Conservation (phyloP, 2,329 filamentous ascomycete genomes). For the Coniella vitis region DNA sequence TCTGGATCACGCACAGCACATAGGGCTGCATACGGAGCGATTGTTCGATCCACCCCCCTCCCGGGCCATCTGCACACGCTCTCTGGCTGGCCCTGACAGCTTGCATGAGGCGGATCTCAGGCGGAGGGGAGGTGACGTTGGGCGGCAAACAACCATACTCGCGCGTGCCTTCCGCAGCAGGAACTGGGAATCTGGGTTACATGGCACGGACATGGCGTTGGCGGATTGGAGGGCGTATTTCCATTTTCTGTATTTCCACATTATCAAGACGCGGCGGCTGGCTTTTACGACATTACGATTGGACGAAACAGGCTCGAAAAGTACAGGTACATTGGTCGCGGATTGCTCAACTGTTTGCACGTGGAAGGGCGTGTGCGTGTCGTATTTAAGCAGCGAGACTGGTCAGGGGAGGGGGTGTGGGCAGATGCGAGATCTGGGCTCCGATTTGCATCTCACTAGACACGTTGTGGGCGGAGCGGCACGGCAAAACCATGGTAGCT, state of each 20-base stretch:
- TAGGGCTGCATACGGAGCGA: slow-evolving; percentile 15
- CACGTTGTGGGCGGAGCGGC: background rate
- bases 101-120: slow-evolving; percentile 3
- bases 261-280: slow-evolving; percentile 32
- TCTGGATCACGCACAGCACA: slow-evolving; percentile 10
- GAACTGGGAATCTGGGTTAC: background rate
- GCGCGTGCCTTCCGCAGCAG: slow-evolving; percentile 4
- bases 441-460: slow-evolving; percentile 2
- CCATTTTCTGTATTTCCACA: slow-evolving; percentile 21
- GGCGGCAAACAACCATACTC: slow-evolving; percentile 10
- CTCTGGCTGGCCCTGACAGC: slow-evolving; percentile 3
- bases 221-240: background rate
- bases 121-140: slow-evolving; percentile 12
- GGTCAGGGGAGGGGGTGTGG: slow-evolving; percentile 1
- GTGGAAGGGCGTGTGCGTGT: slow-evolving; percentile 17
- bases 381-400: slow-evolving; percentile 10
- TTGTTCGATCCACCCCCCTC: slow-evolving; percentile 11
- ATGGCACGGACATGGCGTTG: background rate
- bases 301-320: slow-evolving; percentile 35
- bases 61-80: slow-evolving; percentile 10
- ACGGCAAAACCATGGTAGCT: slow-evolving; percentile 13
- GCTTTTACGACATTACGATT: slow-evolving; percentile 50
- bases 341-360: slow-evolving; percentile 18
- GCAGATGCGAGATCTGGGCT: slow-evolving; percentile 6
- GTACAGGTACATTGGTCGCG: slow-evolving; percentile 33